These are phyloP conservation scores for Orbilia javanica DNA, from an alignment of 2,329 filamentous ascomycete genomes.

Conservation along the genomic window DNA sequence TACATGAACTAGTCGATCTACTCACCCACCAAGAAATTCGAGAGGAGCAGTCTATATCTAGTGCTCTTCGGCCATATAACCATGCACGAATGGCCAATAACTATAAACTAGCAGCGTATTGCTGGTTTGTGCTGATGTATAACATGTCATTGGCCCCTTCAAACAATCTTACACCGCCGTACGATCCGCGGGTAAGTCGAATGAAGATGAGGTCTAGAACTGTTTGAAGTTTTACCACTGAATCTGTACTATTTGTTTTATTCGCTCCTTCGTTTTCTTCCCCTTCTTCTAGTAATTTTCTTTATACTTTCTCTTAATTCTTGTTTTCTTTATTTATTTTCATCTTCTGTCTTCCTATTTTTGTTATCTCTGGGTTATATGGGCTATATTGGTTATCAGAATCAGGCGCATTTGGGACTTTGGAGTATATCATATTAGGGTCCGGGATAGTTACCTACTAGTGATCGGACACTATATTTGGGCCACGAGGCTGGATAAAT, in stretches of 20 bases:
- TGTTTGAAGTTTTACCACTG: conserved; percentile 8
- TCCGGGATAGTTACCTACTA: conserved; percentile 7
- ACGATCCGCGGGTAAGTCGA: conserved; percentile 28
- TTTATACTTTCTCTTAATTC: conserved; percentile 7
- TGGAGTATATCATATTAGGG: conserved; percentile 19
- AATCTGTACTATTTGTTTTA: conserved; percentile 3
- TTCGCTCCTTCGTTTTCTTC: not conserved
- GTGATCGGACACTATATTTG: not conserved
- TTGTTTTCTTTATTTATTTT: conserved; percentile 1
- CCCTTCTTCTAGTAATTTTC: not conserved
- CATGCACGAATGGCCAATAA: conserved; percentile 48
- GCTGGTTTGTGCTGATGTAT: conserved; percentile 56
- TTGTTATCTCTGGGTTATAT: conserved; percentile 10
- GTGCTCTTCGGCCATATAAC: conserved; percentile 50
- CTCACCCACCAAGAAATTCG: conserved; percentile 7
- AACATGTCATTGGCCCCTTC: conserved; percentile 43
- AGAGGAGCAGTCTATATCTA: conserved; percentile 6
- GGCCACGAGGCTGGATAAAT: conserved; percentile 2
- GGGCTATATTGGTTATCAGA: conserved; percentile 25
- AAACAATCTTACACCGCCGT: not conserved
- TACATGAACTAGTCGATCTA: conserved; percentile 39
- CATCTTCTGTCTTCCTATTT: not conserved
- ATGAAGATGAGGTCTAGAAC: conserved; percentile 42
- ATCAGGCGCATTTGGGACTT: conserved; percentile 26
- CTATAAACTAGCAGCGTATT: conserved; percentile 38